Evolutionary conservation across 805 yeast genomes (phyloP), one percentile per base, ranked within the genome.

Genomic region (Saturnispora diversa): DNA sequence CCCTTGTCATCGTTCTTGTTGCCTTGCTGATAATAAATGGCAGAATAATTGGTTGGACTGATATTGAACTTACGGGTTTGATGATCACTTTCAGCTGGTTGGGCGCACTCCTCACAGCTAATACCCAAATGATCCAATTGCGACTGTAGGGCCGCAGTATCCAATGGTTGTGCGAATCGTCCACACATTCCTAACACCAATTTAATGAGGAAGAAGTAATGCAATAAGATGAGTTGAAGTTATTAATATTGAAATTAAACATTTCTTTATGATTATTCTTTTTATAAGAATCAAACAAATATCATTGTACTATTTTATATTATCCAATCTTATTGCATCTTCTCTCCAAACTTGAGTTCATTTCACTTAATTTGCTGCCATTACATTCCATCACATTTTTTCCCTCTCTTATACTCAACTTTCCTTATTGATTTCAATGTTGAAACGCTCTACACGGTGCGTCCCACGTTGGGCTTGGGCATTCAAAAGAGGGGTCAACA

Each of bases 1-100:
- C 49, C 11, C 21, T 8, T 28, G 3, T 9, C 35, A 15, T 13
- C 37, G 30, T 16, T 35, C 4, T 1, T 23, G 17, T 12, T 42
- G 32, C n/a, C 34, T 50, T 15, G 12, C 13, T 9, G 10, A 22
- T 23, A 26, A 45, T 46, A 70, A 39, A 58, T 77, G 30, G 67
- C 82, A 1, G 66, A 75, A 11, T 47, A 49, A 28, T 64, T 61
- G 3, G 83, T 77, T 1, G 90, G 92, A 0, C 77, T 75, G 2
- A 82, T 65, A 48, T 82, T 81, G 53, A 69, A 79, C 6, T 77
- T 62, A 3, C 68, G 63, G 0, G 44, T 34, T 24, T 62, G 61
- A 30, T 26, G n/a, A 5, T 6, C n/a, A 26, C 13, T 26, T 26
- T 26, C n/a, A n/a, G n/a, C n/a, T n/a, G n/a, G n/a, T n/a, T n/a